Base-by-base conservation (phyloP, 2,329 filamentous ascomycete species). In the Zalaria sp. region DNA sequence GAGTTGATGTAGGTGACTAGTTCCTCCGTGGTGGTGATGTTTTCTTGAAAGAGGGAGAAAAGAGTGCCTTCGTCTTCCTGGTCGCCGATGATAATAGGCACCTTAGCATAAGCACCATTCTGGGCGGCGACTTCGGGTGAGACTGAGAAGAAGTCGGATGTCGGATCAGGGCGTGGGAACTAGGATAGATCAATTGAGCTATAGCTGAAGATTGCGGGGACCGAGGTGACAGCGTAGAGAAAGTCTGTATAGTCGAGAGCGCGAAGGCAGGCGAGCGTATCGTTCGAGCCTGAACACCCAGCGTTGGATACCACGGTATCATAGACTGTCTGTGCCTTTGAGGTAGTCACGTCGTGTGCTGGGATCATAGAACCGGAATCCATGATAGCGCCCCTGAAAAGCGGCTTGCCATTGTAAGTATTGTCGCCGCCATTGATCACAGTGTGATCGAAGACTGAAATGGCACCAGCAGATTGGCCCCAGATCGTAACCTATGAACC, bases 21-120 rank as follows among this genome's bases (percentile, higher is more conserved):
- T 4, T 75, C 60, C 1, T 61, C 60, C 0, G 69, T 75, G 1
- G 69, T 80, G 6, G 74, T 82, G 39, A 88, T 63, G 55, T 87
- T 84, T 28, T 60, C 55, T 48, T 83, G 80, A 57, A 80, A 79
- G 29, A 88, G 65, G 4, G 77, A 67, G 55, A 88, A 86, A 2
- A 88, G 59, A 0, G 83, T 86, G 11, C 83, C 82, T 58, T 89
- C 83, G 53, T 89, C 83, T 63, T 88, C 82, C 58, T 86, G 81
- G 53, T 85, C 73, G 35, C 83, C 82, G 34, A 82, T 71, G 43
- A 81, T 79, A 54, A 79, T 70, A 2, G 77, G 77, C 0, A 80
- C 71, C 8, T 68, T 66, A 5, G 75, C 69, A 47, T 75, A 79
- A 46, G 68, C 67, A 9, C 78, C 75, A 0, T 56, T 51, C 2